Evolutionary conservation across 2,329 filamentous ascomycete genomes (phyloP).

Genomic region (Ophiobolus disseminans): DNA sequence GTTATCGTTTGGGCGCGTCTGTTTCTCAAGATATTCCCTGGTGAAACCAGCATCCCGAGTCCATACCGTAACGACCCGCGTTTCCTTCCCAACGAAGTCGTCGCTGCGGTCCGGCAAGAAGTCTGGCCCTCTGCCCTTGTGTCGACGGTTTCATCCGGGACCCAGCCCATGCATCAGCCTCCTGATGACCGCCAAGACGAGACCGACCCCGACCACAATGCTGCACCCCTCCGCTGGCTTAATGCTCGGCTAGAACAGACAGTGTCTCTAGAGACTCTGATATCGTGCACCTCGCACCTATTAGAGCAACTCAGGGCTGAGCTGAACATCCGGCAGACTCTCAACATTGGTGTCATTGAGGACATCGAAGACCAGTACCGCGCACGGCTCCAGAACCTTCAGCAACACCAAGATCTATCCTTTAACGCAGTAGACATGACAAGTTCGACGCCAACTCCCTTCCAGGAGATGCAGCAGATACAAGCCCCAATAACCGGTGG

Average conservation of each 20-base stretch:
- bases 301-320: not conserved
- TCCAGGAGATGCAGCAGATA: not conserved
- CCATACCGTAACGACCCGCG: conserved; percentile 3
- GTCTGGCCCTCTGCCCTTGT: not conserved
- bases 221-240: not conserved
- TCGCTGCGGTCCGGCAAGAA: not conserved
- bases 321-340: not conserved
- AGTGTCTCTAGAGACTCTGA: conserved; percentile 1
- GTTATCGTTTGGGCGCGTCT: conserved; percentile 7
- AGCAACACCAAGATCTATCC: not conserved
- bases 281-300: not conserved
- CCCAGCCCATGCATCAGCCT: not conserved
- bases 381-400: not conserved
- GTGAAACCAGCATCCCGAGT: conserved; percentile 2
- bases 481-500: not conserved
- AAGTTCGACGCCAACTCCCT: no score
- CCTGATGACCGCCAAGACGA: not conserved
- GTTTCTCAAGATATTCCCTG: conserved; percentile 7
- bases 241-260: not conserved
- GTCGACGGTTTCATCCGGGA: not conserved
- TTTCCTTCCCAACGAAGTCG: conserved; percentile 1
- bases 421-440: no score
- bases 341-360: no score
- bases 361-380: conserved; percentile 1
- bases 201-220: not conserved